Evolutionary conservation across 805 yeast species (phyloP).

Genomic region (Barnettozyma californica): DNA sequence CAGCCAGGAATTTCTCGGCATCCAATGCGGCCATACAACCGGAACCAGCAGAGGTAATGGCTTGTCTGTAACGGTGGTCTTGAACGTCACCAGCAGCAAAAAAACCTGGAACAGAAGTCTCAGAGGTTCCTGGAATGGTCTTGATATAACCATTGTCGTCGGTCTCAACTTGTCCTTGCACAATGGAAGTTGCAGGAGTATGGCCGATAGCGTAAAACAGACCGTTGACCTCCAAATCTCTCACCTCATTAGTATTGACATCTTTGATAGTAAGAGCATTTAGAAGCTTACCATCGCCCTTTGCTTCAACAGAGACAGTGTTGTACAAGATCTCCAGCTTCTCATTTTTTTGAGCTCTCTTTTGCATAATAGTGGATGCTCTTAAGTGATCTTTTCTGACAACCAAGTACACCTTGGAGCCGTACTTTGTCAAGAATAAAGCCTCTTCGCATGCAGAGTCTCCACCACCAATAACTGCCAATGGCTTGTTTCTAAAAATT

Average conservation of each 20-base stretch:
- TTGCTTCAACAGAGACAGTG: constrained; percentile 79
- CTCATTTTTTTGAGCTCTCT: constrained; percentile 76
- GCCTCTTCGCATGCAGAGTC: constrained; percentile 99
- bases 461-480: constrained; percentile 98
- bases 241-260: constrained; percentile 62
- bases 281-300: constrained; percentile 89
- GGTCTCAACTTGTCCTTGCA: constrained; percentile 65
- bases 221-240: constrained; percentile 78
- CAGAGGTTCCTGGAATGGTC: constrained; percentile 85
- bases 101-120: constrained; percentile 83
- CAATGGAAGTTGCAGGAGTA: constrained; percentile 85
- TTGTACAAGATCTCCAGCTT: constrained; percentile 89
- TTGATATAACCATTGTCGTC: constrained; percentile 86
- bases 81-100: constrained; percentile 99
- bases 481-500: constrained; percentile 94
- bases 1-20: constrained; percentile 79
- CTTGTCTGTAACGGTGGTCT: constrained; percentile 96
- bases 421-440: constrained; percentile 91
- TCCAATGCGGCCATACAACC: constrained; percentile 99
- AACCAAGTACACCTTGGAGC: constrained; percentile 87
- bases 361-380: constrained; percentile 96
- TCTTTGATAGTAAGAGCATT: constrained; percentile 59
- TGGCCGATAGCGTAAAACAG: constrained; percentile 98
- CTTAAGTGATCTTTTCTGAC: constrained; percentile 93
- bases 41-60: constrained; percentile 98